Evolutionary conservation across 129 eudicot species (phyloP).

Genomic region (Centaurea solstitialis): DNA sequence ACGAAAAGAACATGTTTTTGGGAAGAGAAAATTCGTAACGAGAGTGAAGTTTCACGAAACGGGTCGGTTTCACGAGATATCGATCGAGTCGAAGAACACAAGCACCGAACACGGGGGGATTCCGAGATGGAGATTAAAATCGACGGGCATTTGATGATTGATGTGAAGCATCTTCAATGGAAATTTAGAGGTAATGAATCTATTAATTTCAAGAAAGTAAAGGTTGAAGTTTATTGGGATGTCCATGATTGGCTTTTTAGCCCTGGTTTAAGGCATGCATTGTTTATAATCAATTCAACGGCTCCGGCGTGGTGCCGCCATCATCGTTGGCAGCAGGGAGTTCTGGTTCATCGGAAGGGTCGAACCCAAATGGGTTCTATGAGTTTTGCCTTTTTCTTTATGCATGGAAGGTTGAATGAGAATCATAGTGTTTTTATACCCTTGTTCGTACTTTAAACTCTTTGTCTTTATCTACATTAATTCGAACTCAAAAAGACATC

Average conservation of each 20-base stretch:
- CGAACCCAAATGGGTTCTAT: conserved; percentile 47
- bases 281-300: conserved; percentile 72
- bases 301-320: conserved; percentile 13
- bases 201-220: conserved; percentile 50
- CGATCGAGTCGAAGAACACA: conserved; percentile 68
- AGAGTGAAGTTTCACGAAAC: conserved; percentile 72
- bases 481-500: background rate
- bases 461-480: background rate
- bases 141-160: conserved; percentile 74
- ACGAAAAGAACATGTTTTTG: conserved; percentile 83
- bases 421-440: background rate
- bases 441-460: background rate
- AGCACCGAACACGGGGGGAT: conserved; percentile 40
- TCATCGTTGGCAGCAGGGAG: conserved; percentile 46
- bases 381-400: conserved; percentile 86
- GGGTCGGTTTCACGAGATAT: conserved; percentile 69
- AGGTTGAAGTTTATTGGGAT: conserved; percentile 87
- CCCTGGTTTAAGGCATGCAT: conserved; percentile 78
- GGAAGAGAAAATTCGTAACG: conserved; percentile 69
- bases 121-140: conserved; percentile 92
- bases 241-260: conserved; percentile 93
- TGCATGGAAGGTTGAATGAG: conserved; percentile 87
- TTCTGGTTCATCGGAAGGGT: conserved; percentile 53
- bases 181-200: conserved; percentile 86
- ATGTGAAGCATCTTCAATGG: conserved; percentile 89